phyloP scores from a whole-genome alignment of 345 rosid species.

The Toxicodendron radicans region DNA sequence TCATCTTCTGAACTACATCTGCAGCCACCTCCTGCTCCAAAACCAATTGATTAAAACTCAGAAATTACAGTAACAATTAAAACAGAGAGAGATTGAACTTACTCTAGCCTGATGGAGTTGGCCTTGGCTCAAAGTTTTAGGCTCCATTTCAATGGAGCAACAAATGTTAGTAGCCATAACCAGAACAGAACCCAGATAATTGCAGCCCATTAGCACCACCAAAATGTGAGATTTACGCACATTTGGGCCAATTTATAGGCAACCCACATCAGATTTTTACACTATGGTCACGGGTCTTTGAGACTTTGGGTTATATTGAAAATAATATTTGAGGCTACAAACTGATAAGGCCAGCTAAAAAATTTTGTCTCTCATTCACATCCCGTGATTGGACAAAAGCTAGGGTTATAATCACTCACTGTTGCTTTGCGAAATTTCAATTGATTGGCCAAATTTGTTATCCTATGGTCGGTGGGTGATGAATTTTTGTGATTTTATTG shows the following conservation, averaged over 20 bases:
- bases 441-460: neutral
- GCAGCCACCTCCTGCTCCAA: slow-evolving; percentile 43
- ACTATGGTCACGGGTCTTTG: slow-evolving; percentile 7
- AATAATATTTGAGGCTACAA: slow-evolving; percentile 4
- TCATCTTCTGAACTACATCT: slow-evolving; percentile 36
- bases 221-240: neutral
- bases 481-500: slow-evolving; percentile 11
- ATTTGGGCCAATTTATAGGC: slow-evolving; percentile 7
- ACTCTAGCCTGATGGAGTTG: slow-evolving; percentile 46
- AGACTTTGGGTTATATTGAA: neutral
- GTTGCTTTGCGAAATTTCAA: neutral
- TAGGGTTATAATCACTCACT: neutral
- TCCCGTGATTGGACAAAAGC: slow-evolving; percentile 13
- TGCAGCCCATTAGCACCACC: slow-evolving; percentile 19
- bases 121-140: slow-evolving; percentile 40
- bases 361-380: neutral
- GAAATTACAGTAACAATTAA: no score
- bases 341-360: neutral
- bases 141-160: slow-evolving; percentile 53
- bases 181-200: neutral
- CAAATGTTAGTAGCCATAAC: slow-evolving; percentile 35
- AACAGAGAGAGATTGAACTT: neutral
- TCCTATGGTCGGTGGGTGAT: slow-evolving; percentile 9
- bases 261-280: neutral
- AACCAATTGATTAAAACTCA: neutral